phyloP scores from a whole-genome alignment of 495 filamentous ascomycete species.

The Neurospora sp. region DNA sequence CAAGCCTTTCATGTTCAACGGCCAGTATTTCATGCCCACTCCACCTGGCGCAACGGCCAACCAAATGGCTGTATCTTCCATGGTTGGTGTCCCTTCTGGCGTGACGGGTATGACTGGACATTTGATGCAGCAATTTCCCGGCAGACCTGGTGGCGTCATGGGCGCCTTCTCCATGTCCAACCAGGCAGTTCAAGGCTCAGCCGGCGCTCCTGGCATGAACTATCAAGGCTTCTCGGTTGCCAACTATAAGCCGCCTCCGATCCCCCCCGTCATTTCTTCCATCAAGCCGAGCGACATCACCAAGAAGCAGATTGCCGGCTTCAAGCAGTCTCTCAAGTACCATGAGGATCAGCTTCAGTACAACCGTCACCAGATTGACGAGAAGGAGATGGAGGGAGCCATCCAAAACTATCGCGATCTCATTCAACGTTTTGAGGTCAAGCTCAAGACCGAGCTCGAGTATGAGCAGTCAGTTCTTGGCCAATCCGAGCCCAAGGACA shows the following conservation, averaged over 20 bases:
- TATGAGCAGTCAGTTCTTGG: conserved; percentile 23
- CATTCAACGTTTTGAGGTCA: conserved; percentile 31
- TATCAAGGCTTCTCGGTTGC: conserved; percentile 11
- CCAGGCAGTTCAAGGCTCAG: conserved; percentile 1
- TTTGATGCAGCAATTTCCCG: conserved; percentile 13
- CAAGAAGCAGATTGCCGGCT: conserved; percentile 32
- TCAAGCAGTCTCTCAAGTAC: conserved; percentile 37
- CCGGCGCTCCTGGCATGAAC: not conserved
- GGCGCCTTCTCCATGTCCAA: conserved; percentile 1
- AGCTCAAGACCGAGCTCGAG: conserved; percentile 23
- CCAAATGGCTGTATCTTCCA: conserved; percentile 13
- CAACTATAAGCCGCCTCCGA: conserved; percentile 15
- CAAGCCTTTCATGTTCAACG: conserved; percentile 38
- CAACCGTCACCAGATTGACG: conserved; percentile 42
- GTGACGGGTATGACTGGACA: conserved; percentile 4
- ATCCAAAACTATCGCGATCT: conserved; percentile 22
- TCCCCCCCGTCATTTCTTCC: conserved; percentile 29
- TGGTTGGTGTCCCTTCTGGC: conserved; percentile 14
- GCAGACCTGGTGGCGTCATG: conserved; percentile 10
- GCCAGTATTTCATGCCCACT: conserved; percentile 38
- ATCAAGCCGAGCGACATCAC: conserved; percentile 40
- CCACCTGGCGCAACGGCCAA: conserved; percentile 9
- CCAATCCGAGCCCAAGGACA: conserved; percentile 11
- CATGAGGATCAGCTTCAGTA: conserved; percentile 37
- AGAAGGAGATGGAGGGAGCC: conserved; percentile 25